A percentile compares a stretch with the other conserved stretches of the same genome.
Evolutionary conservation across 2,329 filamentous ascomycete genomes (phyloP).

Genomic region (Pestalotiopsis sp.): DNA sequence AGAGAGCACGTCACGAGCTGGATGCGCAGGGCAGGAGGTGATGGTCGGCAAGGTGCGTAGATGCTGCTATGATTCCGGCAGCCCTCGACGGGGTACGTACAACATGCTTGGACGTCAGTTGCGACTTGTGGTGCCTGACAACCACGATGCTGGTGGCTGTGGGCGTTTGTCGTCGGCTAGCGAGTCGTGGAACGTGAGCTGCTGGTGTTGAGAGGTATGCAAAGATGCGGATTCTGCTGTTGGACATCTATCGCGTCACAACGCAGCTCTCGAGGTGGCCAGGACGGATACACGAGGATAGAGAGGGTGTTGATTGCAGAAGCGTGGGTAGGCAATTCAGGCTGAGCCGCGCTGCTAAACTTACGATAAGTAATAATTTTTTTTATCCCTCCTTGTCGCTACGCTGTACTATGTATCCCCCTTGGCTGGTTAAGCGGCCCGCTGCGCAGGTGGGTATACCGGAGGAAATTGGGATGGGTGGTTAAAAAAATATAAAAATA

Average conservation of each 20-base stretch:
- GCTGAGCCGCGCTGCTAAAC: neutral
- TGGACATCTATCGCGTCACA: neutral
- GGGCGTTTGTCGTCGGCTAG: neutral
- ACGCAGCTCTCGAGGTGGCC: neutral
- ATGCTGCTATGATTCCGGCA: constrained; percentile 48
- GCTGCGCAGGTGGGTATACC: neutral
- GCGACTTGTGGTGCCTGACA: constrained; percentile 13
- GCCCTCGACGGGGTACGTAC: constrained; percentile 40
- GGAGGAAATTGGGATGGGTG: neutral
- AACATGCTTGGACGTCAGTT: constrained; percentile 38
- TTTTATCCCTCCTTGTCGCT: neutral
- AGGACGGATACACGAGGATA: neutral
- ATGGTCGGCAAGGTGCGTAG: constrained; percentile 18
- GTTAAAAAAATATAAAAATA: neutral
- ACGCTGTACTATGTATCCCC: neutral
- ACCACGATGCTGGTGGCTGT: neutral
- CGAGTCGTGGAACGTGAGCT: neutral
- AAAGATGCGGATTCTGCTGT: neutral
- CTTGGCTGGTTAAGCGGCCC: neutral
- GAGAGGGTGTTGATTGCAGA: neutral
- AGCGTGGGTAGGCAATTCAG: neutral
- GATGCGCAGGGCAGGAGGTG: neutral
- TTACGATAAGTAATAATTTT: neutral
- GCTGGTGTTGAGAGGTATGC: neutral
- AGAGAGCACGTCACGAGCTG: constrained; percentile 7